Percentiles rank a stretch among this genome's conserved stretches.
Evolutionary conservation across 1,139 yeast genomes (phyloP).

Genomic region (Sugiyamaella novakii): DNA sequence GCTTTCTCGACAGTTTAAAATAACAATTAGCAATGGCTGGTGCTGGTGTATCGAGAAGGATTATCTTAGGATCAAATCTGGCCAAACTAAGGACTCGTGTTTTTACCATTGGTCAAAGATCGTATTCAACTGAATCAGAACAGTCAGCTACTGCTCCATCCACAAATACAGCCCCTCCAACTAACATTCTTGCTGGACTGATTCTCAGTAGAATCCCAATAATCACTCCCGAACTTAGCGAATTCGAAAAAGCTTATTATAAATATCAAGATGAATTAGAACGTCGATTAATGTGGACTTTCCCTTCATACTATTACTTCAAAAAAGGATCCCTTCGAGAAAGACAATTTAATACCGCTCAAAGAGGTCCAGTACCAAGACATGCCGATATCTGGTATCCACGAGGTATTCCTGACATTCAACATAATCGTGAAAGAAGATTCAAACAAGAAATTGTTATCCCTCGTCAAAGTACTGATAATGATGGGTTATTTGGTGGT

Average conservation of each 20-base stretch:
- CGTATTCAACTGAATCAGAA: slow-evolving; percentile 8
- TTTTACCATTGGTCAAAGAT: not conserved
- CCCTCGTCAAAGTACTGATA: slow-evolving; percentile 58
- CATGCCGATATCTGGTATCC: slow-evolving; percentile 79
- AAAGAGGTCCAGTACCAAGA: slow-evolving; percentile 70
- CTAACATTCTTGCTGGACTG: slow-evolving; percentile 44
- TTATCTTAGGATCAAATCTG: not conserved
- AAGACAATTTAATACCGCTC: slow-evolving; percentile 70
- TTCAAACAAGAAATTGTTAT: slow-evolving; percentile 71
- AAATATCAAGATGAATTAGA: slow-evolving; percentile 84
- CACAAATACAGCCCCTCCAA: slow-evolving; percentile 19
- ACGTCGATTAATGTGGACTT: slow-evolving; percentile 94
- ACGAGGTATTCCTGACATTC: slow-evolving; percentile 81
- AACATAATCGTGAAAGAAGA: slow-evolving; percentile 86
- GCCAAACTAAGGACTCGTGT: not conserved
- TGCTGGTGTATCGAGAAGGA: not conserved
- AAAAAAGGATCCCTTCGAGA: slow-evolving; percentile 89
- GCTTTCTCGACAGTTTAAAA: not conserved
- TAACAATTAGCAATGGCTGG: slow-evolving; percentile 6
- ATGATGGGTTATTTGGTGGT: slow-evolving; percentile 43
- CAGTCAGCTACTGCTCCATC: not conserved
- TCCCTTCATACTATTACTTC: slow-evolving; percentile 91
- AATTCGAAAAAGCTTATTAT: slow-evolving; percentile 75
- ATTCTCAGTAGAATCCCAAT: slow-evolving; percentile 81
- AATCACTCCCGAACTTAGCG: slow-evolving; percentile 72